Percentiles rank a stretch among this genome's conserved stretches.
phyloP scores from a whole-genome alignment of 306 rosid species.

The Oemleria cerasiformis region DNA sequence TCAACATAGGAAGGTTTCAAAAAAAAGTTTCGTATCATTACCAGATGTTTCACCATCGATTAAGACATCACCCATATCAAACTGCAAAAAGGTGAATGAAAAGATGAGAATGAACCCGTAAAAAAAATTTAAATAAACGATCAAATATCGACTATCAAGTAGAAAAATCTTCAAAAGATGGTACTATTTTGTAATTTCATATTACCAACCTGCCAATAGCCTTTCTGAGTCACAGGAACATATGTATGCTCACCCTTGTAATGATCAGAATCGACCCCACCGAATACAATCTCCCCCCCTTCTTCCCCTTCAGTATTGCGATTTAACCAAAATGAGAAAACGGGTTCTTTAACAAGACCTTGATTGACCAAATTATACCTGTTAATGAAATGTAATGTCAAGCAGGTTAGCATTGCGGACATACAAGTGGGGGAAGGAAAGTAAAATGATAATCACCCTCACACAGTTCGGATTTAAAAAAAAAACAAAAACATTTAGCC shows the following conservation, averaged over 20 bases:
- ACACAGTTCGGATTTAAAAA: background rate
- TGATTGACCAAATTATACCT: slow-evolving; percentile 52
- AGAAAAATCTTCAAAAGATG: background rate
- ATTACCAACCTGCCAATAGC: slow-evolving; percentile 76
- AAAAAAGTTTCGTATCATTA: slow-evolving; percentile 10
- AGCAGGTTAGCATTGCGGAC: background rate
- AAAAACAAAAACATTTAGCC: background rate
- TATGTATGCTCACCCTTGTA: slow-evolving; percentile 73
- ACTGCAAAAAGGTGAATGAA: slow-evolving; percentile 35
- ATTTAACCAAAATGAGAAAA: slow-evolving; percentile 55
- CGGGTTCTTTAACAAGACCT: slow-evolving; percentile 47
- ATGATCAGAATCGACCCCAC: slow-evolving; percentile 60
- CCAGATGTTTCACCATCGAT: slow-evolving; percentile 53
- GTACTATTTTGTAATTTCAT: background rate
- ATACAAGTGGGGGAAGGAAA: background rate
- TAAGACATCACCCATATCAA: slow-evolving; percentile 62
- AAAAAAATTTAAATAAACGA: too few species aligned
- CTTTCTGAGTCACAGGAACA: slow-evolving; percentile 69
- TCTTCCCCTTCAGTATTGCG: slow-evolving; percentile 45
- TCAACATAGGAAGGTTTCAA: slow-evolving; percentile 1
- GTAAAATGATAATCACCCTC: background rate
- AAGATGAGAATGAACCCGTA: background rate
- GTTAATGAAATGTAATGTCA: slow-evolving; percentile 9
- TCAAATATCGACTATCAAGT: background rate
- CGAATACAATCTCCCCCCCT: slow-evolving; percentile 59